Evolutionary conservation across 1,284 basidiomycete species (phyloP).

Genomic region (Tilletia setariae): DNA sequence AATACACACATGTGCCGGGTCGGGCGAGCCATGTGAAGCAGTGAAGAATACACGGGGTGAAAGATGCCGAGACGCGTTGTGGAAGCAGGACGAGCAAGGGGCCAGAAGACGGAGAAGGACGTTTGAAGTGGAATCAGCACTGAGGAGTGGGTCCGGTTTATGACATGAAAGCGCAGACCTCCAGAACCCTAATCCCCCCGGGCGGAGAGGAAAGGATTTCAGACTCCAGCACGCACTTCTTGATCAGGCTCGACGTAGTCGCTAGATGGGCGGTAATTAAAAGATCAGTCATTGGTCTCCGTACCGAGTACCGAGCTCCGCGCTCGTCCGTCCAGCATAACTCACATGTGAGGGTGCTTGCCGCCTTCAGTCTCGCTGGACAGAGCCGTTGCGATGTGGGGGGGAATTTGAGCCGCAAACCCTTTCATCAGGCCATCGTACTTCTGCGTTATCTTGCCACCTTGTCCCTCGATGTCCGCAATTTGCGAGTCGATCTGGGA

Average conservation of each 20-base stretch:
- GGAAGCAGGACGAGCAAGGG: neutral
- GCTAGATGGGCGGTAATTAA: conserved; percentile 20
- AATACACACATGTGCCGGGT: neutral
- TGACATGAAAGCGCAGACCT: neutral
- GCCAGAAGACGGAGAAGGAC: neutral
- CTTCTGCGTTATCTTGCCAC: conserved; percentile 43
- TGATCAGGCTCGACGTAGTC: conserved; percentile 48
- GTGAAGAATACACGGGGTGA: neutral
- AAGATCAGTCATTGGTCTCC: neutral
- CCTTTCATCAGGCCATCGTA: conserved; percentile 47
- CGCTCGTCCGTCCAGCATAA: neutral
- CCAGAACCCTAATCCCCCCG: too few relatives aligned
- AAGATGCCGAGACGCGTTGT: neutral
- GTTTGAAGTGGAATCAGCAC: neutral
- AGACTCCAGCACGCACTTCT: conserved; percentile 27
- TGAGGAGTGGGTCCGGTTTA: neutral
- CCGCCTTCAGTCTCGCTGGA: conserved; percentile 29
- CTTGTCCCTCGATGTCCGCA: conserved; percentile 25
- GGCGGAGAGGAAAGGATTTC: neutral
- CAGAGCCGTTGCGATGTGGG: conserved; percentile 30
- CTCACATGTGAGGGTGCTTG: conserved; percentile 45
- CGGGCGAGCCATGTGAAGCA: neutral
- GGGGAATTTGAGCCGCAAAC: conserved; percentile 39
- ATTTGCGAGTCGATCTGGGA: conserved; percentile 37
- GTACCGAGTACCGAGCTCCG: too few relatives aligned